These are phyloP conservation scores for Anacardium occidentale DNA, from an alignment of 345 rosid species.

Conservation along the genomic window DNA sequence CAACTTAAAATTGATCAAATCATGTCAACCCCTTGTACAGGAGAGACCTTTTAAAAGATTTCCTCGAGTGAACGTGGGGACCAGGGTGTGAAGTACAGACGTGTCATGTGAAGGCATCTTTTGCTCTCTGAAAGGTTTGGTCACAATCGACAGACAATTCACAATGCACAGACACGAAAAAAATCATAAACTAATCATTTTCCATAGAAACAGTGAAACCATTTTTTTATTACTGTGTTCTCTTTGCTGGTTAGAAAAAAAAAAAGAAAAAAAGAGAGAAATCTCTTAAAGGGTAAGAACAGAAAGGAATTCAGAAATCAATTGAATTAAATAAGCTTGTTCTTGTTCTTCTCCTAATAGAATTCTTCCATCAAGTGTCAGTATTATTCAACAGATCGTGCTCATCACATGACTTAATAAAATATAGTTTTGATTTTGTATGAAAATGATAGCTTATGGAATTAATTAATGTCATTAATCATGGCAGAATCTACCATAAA, in stretches of 20 bases:
- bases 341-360: no score
- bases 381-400: no score
- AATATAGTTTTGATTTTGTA: background rate
- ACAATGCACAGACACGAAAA: slow-evolving; percentile 9
- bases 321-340: no score
- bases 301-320: slow-evolving; percentile 12
- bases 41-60: slow-evolving; percentile 21
- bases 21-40: slow-evolving; percentile 38
- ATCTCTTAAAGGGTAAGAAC: slow-evolving; percentile 19
- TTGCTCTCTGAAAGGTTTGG: no score
- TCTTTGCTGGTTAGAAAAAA: no score
- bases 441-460: background rate
- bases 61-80: no score
- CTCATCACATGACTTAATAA: background rate
- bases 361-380: no score
- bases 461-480: background rate
- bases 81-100: no score
- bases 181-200: slow-evolving; percentile 14
- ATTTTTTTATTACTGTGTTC: no score
- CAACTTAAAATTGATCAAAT: slow-evolving; percentile 43
- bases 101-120: no score
- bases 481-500: background rate
- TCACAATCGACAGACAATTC: slow-evolving; percentile 22
- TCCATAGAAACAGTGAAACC: no score
- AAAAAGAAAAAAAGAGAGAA: slow-evolving; percentile 29